Evolutionary conservation across 164 flowering plant species (phyloP).

Genomic region (Tetracentron sinense): DNA sequence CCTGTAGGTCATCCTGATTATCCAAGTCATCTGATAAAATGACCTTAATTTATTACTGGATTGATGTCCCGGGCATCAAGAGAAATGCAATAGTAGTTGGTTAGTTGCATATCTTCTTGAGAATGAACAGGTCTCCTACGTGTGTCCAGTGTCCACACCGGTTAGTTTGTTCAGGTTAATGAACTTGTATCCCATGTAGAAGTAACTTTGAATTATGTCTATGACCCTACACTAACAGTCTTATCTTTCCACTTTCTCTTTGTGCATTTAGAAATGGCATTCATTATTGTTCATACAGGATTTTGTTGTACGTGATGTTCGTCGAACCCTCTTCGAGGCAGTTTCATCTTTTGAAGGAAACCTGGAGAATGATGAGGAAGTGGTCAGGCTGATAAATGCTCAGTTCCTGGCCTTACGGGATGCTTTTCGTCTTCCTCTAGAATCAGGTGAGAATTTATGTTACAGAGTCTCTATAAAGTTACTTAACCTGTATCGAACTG

Average conservation of each 20-base stretch:
- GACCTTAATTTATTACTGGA: no score
- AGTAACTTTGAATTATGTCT: no score
- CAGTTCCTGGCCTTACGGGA: slow-evolving; percentile 42
- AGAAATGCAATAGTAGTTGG: no score
- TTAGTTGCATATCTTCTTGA: no score
- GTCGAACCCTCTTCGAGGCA: slow-evolving; percentile 38
- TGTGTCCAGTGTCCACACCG: no score
- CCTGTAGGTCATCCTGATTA: no score
- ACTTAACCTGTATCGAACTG: slow-evolving; percentile 62
- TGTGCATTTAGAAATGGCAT: not conserved
- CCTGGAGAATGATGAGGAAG: slow-evolving; percentile 37
- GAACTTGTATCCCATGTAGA: no score
- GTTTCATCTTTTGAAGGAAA: slow-evolving; percentile 53
- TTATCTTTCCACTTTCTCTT: not conserved
- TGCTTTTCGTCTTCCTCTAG: slow-evolving; percentile 39
- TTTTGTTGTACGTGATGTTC: slow-evolving; percentile 53
- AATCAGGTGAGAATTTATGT: slow-evolving; percentile 30
- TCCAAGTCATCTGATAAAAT: not conserved
- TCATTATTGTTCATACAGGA: slow-evolving; percentile 35
- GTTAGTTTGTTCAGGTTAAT: no score
- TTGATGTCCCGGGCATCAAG: no score
- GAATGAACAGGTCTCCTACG: no score
- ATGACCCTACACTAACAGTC: no score
- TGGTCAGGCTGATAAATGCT: slow-evolving; percentile 39
- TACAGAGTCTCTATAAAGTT: slow-evolving; percentile 46